Base-by-base conservation (phyloP, 1,284 basidiomycete genomes). In the Puccinia coronata region DNA sequence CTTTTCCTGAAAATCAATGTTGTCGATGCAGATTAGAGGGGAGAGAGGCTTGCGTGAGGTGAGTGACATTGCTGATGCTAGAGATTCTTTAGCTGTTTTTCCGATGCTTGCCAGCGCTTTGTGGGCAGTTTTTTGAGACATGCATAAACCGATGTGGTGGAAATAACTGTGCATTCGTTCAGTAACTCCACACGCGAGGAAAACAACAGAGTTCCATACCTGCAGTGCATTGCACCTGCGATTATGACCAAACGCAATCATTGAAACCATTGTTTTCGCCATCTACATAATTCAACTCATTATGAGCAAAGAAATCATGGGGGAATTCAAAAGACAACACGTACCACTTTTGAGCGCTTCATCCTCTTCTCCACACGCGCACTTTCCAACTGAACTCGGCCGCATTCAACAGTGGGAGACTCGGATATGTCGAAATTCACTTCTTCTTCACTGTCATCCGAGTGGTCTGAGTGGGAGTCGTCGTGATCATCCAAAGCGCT, bases 241-340 rank as follows among this genome's bases (percentile, higher is more conserved):
- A 39, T 77, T 77, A 28, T 43, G 28, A 31, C 49, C 61, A 53
- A 51, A 77, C 3, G 75, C 41, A 49, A 77, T 25, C 75, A 77
- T 77, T 49, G 75, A 31, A 34, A 39, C 67, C 14, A 77, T 65
- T n/a, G 59, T 77, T 39, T 23, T 20, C n/a, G 75, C 61, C 18
- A 69, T 34, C 16, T 77, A 36, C 23, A 43, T n/a, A 41, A 43
- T 70, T 70, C 43, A 51, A 43, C 5, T 43, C 67, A 18, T 49
- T 18, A 14, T 70, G 28, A 25, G n/a, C 41, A 70, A 51, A 51
- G 67, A n/a, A 70, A 69, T 25, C 18, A 41, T 23, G 25, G 36
- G 23, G n/a, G 59, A 14, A 39, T 61, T 69, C 23, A 36, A 25
- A 49, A 43, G 16, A 43, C 8, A 6, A 6, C 16, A 6, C 43